A percentile compares a stretch with the other conserved stretches of the same genome.
These are phyloP conservation scores for Beauveria bassiana DNA, from an alignment of 2,329 filamentous ascomycete genomes.

Conservation along the genomic window DNA sequence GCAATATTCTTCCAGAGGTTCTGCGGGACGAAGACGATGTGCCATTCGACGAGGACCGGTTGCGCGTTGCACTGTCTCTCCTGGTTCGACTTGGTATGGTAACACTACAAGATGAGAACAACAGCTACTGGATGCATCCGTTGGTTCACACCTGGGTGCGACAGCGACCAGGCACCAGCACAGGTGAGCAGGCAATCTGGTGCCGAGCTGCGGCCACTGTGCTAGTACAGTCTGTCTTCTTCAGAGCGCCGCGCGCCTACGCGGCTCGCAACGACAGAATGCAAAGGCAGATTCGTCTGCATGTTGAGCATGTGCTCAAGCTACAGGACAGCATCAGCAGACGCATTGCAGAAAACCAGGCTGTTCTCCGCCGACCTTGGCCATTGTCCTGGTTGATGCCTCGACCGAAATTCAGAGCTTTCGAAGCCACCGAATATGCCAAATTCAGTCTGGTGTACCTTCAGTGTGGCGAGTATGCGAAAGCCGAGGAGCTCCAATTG, in stretches of 20 bases:
- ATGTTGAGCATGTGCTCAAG: neutral
- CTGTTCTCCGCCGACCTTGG: neutral
- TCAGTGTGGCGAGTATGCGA: neutral
- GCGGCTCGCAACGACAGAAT: neutral
- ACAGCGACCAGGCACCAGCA: constrained; percentile 1
- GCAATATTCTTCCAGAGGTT: constrained; percentile 1
- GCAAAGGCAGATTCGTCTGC: neutral
- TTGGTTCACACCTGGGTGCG: constrained; percentile 1
- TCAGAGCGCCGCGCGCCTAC: neutral
- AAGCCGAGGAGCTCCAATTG: neutral
- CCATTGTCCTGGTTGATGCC: neutral
- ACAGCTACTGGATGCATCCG: constrained; percentile 7
- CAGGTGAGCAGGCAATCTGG: constrained; percentile 3
- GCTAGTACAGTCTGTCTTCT: neutral
- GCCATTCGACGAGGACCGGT: neutral
- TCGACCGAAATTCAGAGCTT: neutral
- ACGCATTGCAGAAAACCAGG: neutral
- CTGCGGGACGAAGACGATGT: neutral
- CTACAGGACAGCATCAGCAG: neutral
- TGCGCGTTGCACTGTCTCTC: neutral
- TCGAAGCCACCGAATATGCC: neutral
- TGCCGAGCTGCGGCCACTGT: neutral
- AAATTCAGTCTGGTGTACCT: constrained; percentile 1
- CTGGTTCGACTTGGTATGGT: neutral
- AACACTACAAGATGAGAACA: neutral